phyloP scores from a whole-genome alignment of 192 early-diverging fungal genomes.

The Ambispora gerdemannii region DNA sequence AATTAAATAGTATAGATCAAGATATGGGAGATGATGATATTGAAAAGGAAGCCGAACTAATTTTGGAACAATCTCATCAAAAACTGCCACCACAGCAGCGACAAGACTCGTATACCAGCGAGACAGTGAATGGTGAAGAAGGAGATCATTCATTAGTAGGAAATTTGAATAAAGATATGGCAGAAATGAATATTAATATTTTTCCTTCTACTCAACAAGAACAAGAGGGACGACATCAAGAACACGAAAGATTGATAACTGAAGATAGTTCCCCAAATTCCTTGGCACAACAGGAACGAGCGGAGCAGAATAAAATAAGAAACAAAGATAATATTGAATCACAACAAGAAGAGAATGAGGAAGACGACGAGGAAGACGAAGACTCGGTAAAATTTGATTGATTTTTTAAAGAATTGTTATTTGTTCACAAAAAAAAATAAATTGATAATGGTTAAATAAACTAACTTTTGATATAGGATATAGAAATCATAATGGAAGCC shows the following conservation, averaged over 20 bases:
- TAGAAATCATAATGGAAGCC: constrained; percentile 70
- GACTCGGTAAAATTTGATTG: too few species aligned
- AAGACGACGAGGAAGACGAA: constrained; percentile 54
- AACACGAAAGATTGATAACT: constrained; percentile 1
- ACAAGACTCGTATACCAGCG: too few species aligned
- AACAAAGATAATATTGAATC: constrained; percentile 17
- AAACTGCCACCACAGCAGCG: too few species aligned
- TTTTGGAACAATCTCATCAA: neutral
- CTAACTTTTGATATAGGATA: constrained; percentile 49
- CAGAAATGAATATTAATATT: neutral
- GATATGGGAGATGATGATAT: neutral
- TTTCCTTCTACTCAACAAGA: too few species aligned
- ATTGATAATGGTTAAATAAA: too few species aligned
- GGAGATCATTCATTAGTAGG: neutral
- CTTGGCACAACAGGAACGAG: constrained; percentile 12
- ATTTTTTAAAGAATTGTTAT: too few species aligned
- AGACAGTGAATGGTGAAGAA: neutral
- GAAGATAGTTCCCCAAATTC: neutral
- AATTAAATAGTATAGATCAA: too few species aligned
- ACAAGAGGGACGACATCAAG: neutral
- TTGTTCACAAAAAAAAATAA: too few species aligned
- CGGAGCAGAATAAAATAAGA: constrained; percentile 27
- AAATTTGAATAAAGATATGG: neutral
- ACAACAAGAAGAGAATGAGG: constrained; percentile 35
- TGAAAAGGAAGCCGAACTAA: neutral